Evolutionary conservation across 2,329 filamentous ascomycete species (phyloP).

Genomic region (Claviceps maximensis): DNA sequence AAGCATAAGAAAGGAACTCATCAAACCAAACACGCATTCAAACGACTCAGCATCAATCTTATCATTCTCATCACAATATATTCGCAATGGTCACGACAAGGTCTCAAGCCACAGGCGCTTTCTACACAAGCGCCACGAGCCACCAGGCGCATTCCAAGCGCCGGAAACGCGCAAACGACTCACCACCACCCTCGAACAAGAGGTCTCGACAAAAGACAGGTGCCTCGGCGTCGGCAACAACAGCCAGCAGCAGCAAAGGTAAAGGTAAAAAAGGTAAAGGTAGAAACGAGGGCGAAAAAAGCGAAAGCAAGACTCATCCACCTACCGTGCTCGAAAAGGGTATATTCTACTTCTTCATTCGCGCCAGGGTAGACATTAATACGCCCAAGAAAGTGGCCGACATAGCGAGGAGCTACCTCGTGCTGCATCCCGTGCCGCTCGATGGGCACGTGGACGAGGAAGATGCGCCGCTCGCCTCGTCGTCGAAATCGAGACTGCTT

Average conservation of each 20-base stretch:
- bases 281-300: background rate
- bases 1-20: too few species aligned
- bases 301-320: slow-evolving; percentile 13
- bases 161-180: background rate
- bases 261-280: background rate
- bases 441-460: slow-evolving; percentile 46
- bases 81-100: background rate
- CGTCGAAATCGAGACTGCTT: slow-evolving; percentile 53
- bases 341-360: slow-evolving; percentile 82
- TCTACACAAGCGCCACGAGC: background rate
- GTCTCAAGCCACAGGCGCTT: background rate
- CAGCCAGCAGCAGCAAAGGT: background rate
- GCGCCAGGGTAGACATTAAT: slow-evolving; percentile 60
- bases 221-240: background rate
- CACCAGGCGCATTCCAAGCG: background rate
- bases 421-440: slow-evolving; percentile 58
- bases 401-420: slow-evolving; percentile 64
- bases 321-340: slow-evolving; percentile 68
- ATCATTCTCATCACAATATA: too few species aligned
- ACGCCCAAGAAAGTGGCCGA: slow-evolving; percentile 57
- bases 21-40: too few species aligned
- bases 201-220: slow-evolving; percentile 1
- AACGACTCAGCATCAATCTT: background rate
- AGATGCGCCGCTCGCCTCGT: slow-evolving; percentile 27
- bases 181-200: background rate